Conservation (phyloP, 129 eudicot genomes). For the Saposhnikovia divaricata region DNA sequence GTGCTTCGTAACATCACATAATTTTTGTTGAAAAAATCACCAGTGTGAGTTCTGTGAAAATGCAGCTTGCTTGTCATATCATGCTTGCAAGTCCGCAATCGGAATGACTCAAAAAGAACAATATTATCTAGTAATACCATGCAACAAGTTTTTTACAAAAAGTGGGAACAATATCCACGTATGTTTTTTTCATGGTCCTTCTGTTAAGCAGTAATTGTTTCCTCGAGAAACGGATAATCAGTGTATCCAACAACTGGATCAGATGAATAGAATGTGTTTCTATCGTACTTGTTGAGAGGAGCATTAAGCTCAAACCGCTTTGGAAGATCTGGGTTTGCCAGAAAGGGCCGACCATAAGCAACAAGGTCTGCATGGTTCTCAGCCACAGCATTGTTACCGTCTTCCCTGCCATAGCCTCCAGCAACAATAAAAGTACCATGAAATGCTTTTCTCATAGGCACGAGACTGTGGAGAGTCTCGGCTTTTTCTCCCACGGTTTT, state of each 20-base stretch:
- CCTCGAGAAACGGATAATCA: conserved; percentile 16
- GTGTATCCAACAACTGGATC: conserved; percentile 13
- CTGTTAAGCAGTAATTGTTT: neutral
- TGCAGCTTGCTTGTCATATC: too few species aligned
- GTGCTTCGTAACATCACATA: too few species aligned
- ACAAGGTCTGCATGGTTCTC: conserved; percentile 14
- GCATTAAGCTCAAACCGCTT: conserved; percentile 11
- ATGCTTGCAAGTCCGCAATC: too few species aligned
- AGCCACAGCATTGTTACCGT: conserved; percentile 1
- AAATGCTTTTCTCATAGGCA: conserved; percentile 7
- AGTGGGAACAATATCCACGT: too few species aligned
- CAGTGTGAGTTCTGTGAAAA: too few species aligned
- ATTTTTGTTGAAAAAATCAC: too few species aligned
- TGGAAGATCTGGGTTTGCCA: conserved; percentile 12
- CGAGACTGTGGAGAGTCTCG: neutral
- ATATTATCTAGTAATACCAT: too few species aligned
- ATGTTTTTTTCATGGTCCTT: neutral
- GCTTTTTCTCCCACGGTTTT: conserved; percentile 4
- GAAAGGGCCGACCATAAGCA: conserved; percentile 1
- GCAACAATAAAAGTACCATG: conserved; percentile 4
- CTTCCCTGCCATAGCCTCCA: conserved; percentile 1
- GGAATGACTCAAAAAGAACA: too few species aligned
- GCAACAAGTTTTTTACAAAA: neutral
- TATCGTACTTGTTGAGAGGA: conserved; percentile 14
- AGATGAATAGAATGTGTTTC: neutral